phyloP scores from a whole-genome alignment of 202 grass and related monocot species.

The Panicum hallii region DNA sequence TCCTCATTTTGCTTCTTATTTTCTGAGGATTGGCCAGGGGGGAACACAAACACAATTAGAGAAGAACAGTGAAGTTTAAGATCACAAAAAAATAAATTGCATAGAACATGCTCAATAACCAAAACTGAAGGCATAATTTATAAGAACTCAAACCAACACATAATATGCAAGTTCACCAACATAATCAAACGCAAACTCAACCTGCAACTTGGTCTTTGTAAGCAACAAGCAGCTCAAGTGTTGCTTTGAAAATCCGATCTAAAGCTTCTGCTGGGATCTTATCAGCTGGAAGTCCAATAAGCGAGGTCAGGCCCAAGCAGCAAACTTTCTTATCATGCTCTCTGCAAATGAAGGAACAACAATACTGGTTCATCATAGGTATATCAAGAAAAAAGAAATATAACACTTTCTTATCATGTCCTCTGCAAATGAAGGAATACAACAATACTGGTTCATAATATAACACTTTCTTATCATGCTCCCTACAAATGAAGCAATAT shows the following conservation, averaged over 20 bases:
- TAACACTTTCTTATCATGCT: constrained; percentile 84
- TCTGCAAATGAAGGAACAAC: constrained; percentile 58
- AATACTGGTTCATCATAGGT: constrained; percentile 3
- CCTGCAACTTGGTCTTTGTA: constrained; percentile 96
- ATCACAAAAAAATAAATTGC: neutral
- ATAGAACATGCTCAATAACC: neutral
- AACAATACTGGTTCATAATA: too few relatives aligned
- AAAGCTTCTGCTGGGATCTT: constrained; percentile 81
- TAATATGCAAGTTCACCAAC: neutral
- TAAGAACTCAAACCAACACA: constrained; percentile 1
- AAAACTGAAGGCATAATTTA: neutral
- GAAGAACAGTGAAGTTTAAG: neutral
- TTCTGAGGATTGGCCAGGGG: constrained; percentile 43
- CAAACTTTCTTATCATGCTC: constrained; percentile 93
- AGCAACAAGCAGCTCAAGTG: constrained; percentile 77
- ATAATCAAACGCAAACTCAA: constrained; percentile 31
- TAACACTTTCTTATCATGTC: too few relatives aligned
- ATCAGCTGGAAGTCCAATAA: constrained; percentile 75
- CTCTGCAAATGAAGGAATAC: too few relatives aligned
- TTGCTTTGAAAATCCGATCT: constrained; percentile 79
- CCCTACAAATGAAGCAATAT: constrained; percentile 59
- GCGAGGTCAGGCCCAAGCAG: constrained; percentile 83
- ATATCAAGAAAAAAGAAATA: neutral
- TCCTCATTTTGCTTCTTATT: constrained; percentile 61
- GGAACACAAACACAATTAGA: neutral